phyloP scores from a whole-genome alignment of 2,329 filamentous ascomycete genomes.

The Pseudogymnoascus sp. region DNA sequence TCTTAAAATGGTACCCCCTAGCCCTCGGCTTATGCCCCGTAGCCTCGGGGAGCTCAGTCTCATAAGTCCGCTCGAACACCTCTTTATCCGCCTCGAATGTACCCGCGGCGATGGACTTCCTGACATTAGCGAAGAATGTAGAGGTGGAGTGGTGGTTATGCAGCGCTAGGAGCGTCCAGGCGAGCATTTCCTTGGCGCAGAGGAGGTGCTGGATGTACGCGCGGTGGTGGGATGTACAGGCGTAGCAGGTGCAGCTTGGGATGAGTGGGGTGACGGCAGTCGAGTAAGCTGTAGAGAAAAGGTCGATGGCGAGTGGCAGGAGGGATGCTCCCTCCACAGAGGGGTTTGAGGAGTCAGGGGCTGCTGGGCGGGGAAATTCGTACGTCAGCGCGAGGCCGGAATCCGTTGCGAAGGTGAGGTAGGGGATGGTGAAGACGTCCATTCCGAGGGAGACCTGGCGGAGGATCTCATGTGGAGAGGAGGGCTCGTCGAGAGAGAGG shows the following conservation, averaged over 20 bases:
- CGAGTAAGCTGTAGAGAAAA: conserved; percentile 60
- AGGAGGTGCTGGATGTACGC: conserved; percentile 86
- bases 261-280: conserved; percentile 54
- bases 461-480: conserved; percentile 68
- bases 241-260: conserved; percentile 65
- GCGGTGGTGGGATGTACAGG: conserved; percentile 73
- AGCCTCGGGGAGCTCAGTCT: conserved; percentile 59
- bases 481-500: conserved; percentile 61
- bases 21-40: conserved; percentile 71
- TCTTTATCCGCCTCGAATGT: conserved; percentile 48
- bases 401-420: conserved; percentile 67
- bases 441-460: conserved; percentile 67
- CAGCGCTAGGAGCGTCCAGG: conserved; percentile 84
- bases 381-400: conserved; percentile 79
- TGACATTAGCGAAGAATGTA: conserved; percentile 63
- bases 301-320: conserved; percentile 61
- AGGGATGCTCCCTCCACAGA: conserved; percentile 15
- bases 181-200: conserved; percentile 89
- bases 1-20: conserved; percentile 75
- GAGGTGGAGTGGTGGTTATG: conserved; percentile 75
- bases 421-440: conserved; percentile 71
- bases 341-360: neutral
- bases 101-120: conserved; percentile 49
- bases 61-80: conserved; percentile 49
- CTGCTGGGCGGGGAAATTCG: conserved; percentile 48